Base-by-base conservation (phyloP, 1,139 yeast genomes). In the Taiozyma onychis region DNA sequence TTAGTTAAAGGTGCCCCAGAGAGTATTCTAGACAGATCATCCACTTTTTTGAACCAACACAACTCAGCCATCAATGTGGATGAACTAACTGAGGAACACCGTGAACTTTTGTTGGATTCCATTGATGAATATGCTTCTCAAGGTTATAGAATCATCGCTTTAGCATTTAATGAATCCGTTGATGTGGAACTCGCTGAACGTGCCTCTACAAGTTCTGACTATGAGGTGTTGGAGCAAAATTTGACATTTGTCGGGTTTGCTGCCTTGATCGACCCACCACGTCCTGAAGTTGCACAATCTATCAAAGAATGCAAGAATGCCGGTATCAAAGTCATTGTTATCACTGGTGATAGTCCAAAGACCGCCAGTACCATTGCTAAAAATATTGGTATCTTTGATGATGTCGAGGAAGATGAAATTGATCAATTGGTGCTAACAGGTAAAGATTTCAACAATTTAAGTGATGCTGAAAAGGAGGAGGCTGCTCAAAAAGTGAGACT, bases 121-220 rank as follows among this genome's bases (percentile, higher is more conserved):
- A 49, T 85, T 78, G 77, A 78, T 45, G 75, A 77, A 1, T 70
- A 85, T 55, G 85, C 91, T 2, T 66, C 77, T 10, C 78, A 83
- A 60, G 95, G 95, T 3, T 77, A 86, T 51, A 75, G 95, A 58
- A 90, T 86, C 14, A 75, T 86, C 57, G 90, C 91, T 1, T 78
- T 86, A 68, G 88, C 90, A 1, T 69, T 70, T 34, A 74, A 70
- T 57, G 62, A 58, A 21, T 52, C 55, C 13, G 48, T 54, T 35
- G 61, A 63, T 41, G 55, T 66, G 55, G 63, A 63, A 26, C 30
- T 52, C 18, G 60, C 64, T 2, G 45, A 60, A 39, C 45, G 49
- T 3, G 62, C 66, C 6, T 58, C 73, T 52, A 64, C 68, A 4
- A 58, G 66, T 24, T 54, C 59, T 24, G 73, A 76, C 30, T 75